Evolutionary conservation across 2,329 filamentous ascomycete genomes (phyloP), one percentile per base, ranked within the genome.

Genomic region (Trichophyton schoenleinii): DNA sequence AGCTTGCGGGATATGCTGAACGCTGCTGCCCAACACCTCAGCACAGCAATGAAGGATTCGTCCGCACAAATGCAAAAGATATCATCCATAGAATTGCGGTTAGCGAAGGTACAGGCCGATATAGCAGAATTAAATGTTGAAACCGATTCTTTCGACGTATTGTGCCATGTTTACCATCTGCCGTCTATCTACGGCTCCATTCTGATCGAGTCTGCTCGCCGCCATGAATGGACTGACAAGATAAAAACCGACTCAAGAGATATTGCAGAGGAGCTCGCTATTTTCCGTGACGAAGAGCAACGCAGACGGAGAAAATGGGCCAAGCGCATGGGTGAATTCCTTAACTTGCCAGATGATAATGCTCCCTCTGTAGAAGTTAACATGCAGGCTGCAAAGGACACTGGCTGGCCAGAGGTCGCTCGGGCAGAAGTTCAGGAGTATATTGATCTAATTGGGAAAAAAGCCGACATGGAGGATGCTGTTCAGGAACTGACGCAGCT

Each of bases 131-230:
- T 96, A 52, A 84, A 87, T 6, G 83, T 88, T 63, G 88, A 94
- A 63, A 88, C 89, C 53, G 84, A 89, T 36, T 87, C 88, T 0
- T 91, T 96, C 70, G 87, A 95, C 64, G 83, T 89, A 46, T 79
- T 99, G 22, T 85, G 86, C 18, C 79, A 89, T 22, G 86, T 96
- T 41, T 86, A 91, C 49, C 85, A 91, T 64, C 81, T 97, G 34
- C 94, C 94, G 0, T 87, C 87, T 61, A 85, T 95, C 67, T 99
- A 97, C 71, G 91, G 91, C 0, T 91, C 91, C 1, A 88, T 96
- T 62, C 78, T 95, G 20, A 83, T 89, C 2, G 94, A 99, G 74
- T 87, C 90, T 15, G 84, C 96, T 46, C 84, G 89, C 62, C 86
- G 94, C 22, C 86, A 86, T 38, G 91, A 96, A 74, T 99, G 94